Conservation (phyloP, 2,329 filamentous ascomycete species). For the Diplocarpon mali region DNA sequence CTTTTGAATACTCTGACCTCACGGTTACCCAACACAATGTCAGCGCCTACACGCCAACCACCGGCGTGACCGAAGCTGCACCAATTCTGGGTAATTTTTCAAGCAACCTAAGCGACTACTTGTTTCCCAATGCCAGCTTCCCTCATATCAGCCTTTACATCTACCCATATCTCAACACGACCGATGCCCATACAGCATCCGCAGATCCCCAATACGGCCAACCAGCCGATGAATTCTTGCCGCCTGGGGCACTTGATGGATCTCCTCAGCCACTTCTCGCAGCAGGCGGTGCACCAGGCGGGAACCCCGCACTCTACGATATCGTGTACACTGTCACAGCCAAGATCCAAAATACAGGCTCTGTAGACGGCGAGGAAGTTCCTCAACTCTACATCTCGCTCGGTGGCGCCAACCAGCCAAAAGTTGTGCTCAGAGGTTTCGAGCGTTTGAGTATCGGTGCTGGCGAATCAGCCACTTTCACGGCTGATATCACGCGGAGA, state of each 20-base stretch:
- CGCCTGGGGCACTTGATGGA: constrained; percentile 33
- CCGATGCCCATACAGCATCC: constrained; percentile 38
- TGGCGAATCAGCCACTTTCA: constrained; percentile 57
- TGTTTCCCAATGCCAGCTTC: constrained; percentile 50
- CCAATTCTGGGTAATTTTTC: constrained; percentile 53
- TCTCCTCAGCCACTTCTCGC: constrained; percentile 34
- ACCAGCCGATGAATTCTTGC: constrained; percentile 28
- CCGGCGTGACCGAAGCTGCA: constrained; percentile 50
- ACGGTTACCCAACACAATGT: constrained; percentile 25
- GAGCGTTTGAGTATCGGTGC: constrained; percentile 63
- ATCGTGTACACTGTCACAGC: constrained; percentile 42
- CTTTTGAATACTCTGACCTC: constrained; percentile 63
- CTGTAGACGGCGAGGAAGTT: constrained; percentile 42
- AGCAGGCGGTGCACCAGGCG: constrained; percentile 42
- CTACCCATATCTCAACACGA: constrained; percentile 45
- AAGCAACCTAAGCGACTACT: constrained; percentile 51
- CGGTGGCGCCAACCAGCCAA: constrained; percentile 63
- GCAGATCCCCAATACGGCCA: constrained; percentile 24
- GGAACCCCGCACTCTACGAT: constrained; percentile 44
- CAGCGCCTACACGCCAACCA: constrained; percentile 35
- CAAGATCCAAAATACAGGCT: constrained; percentile 45
- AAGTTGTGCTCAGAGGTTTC: constrained; percentile 63
- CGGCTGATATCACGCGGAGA: constrained; percentile 58
- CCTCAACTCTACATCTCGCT: constrained; percentile 63
- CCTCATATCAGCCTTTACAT: constrained; percentile 38